Evolutionary conservation across 2,329 filamentous ascomycete genomes (phyloP).

Genomic region (Exophiala sideris): DNA sequence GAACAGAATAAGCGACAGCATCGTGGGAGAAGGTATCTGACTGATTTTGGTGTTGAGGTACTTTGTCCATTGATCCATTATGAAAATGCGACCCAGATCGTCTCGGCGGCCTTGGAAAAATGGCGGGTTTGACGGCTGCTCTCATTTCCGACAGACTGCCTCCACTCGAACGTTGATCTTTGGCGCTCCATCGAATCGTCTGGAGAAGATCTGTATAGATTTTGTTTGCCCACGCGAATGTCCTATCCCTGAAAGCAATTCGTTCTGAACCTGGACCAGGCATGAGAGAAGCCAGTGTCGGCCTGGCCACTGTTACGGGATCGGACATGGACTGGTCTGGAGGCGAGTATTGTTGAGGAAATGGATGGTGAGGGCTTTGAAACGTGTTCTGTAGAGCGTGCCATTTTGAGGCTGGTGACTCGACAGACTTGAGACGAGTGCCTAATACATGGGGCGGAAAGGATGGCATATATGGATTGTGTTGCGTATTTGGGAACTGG

Average conservation of each 20-base stretch:
- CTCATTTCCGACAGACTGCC: conserved; percentile 43
- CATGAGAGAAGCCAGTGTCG: conserved; percentile 12
- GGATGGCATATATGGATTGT: conserved; percentile 6
- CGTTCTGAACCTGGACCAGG: conserved; percentile 23
- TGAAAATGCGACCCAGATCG: conserved; percentile 53
- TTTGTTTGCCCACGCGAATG: conserved; percentile 66
- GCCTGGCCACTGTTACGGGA: conserved; percentile 5
- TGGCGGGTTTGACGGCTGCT: conserved; percentile 49
- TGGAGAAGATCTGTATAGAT: conserved; percentile 69
- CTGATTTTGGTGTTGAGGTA: conserved; percentile 30
- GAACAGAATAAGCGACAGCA: conserved; percentile 18
- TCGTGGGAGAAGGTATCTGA: conserved; percentile 36
- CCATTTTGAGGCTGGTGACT: conserved; percentile 17
- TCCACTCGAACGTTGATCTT: conserved; percentile 37
- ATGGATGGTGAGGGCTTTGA: conserved; percentile 7
- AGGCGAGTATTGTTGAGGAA: conserved; percentile 9
- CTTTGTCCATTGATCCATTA: conserved; percentile 26
- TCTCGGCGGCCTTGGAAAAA: conserved; percentile 60
- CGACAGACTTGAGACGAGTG: conserved; percentile 3
- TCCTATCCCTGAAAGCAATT: conserved; percentile 61
- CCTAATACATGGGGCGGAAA: conserved; percentile 6
- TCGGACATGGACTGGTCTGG: conserved; percentile 8
- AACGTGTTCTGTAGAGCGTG: conserved; percentile 9
- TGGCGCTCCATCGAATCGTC: conserved; percentile 51
- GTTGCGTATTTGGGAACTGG: conserved; percentile 5